These are phyloP conservation scores for Odontarrhena argentea DNA, from an alignment of 345 rosid species.

Conservation along the genomic window DNA sequence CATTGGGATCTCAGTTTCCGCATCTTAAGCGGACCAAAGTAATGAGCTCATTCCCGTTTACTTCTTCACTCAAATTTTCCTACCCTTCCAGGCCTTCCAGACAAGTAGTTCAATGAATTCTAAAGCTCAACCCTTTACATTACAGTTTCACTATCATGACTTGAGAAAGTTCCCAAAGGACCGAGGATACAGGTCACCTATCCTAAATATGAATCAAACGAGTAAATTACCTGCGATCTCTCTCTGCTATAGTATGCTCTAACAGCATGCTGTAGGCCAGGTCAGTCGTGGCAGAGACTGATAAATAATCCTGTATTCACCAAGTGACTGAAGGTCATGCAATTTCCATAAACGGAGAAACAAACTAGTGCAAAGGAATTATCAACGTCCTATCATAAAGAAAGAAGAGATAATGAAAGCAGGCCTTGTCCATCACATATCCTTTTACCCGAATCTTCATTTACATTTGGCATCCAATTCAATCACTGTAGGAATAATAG, in stretches of 20 bases:
- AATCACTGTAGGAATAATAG: constrained; percentile 11
- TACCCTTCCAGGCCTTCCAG: constrained; percentile 16
- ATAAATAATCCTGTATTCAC: constrained; percentile 83
- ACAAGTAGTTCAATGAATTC: constrained; percentile 14
- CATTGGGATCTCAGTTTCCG: neutral
- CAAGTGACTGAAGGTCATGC: constrained; percentile 18
- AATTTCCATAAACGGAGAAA: neutral
- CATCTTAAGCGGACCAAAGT: neutral
- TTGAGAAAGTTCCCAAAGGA: constrained; percentile 2
- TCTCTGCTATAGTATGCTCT: constrained; percentile 92
- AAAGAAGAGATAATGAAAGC: constrained; percentile 5
- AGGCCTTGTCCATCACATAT: constrained; percentile 8
- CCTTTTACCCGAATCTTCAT: constrained; percentile 14
- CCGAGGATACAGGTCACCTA: neutral
- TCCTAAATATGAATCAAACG: constrained; percentile 18
- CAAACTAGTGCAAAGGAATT: neutral
- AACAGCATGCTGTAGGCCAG: constrained; percentile 78
- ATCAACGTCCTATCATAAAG: constrained; percentile 16
- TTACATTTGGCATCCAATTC: constrained; percentile 6
- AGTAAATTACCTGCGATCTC: constrained; percentile 85
- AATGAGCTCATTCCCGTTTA: constrained; percentile 18
- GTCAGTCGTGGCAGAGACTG: constrained; percentile 76
- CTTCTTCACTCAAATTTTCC: constrained; percentile 7
- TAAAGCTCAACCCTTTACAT: neutral
- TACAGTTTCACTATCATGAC: constrained; percentile 9